These are phyloP conservation scores for Aciculosporium take DNA, from an alignment of 2,329 filamentous ascomycete species.

Conservation along the genomic window DNA sequence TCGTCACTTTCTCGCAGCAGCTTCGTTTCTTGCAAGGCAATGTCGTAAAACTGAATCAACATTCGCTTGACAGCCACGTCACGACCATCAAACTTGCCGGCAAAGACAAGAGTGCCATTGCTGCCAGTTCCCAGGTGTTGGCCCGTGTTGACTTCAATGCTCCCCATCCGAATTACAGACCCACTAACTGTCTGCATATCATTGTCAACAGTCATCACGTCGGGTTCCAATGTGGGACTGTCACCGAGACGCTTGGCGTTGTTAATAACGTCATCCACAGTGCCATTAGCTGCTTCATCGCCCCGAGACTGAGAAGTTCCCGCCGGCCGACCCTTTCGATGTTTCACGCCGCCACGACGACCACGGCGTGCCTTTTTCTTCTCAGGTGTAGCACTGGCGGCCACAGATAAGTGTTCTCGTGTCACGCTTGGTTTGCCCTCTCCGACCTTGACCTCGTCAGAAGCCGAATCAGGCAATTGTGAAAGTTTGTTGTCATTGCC, in stretches of 20 bases:
- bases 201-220: conserved; percentile 42
- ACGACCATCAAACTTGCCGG: conserved; percentile 84
- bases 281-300: conserved; percentile 28
- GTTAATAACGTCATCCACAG: conserved; percentile 48
- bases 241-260: conserved; percentile 44
- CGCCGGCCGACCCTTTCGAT: conserved; percentile 43
- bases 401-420: neutral
- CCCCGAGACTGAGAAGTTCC: conserved; percentile 36
- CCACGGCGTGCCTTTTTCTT: conserved; percentile 59
- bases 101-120: conserved; percentile 92
- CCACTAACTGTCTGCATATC: conserved; percentile 47
- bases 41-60: conserved; percentile 89
- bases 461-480: neutral
- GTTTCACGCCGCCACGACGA: conserved; percentile 55
- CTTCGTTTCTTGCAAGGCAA: conserved; percentile 86
- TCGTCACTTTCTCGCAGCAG: conserved; percentile 86
- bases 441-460: neutral
- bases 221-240: conserved; percentile 41
- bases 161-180: conserved; percentile 46
- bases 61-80: conserved; percentile 94
- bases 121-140: conserved; percentile 64
- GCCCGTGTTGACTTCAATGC: conserved; percentile 49
- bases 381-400: conserved; percentile 14
- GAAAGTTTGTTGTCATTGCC: neutral
- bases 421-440: neutral